Evolutionary conservation across 306 rosid species (phyloP), one percentile per base, ranked within the genome.

Genomic region (Fragaria nilgerrensis): DNA sequence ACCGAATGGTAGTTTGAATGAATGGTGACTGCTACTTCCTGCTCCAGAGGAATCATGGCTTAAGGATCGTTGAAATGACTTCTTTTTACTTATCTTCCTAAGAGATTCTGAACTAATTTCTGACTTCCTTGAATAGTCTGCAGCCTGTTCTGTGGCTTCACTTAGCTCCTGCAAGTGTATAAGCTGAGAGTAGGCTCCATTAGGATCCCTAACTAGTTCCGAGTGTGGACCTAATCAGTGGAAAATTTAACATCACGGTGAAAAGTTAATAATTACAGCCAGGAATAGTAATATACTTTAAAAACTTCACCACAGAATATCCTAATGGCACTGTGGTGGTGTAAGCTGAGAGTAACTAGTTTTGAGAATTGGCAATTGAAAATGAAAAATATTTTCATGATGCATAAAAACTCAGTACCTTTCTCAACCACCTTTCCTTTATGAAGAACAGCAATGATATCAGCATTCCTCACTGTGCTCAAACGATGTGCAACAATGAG

Each of bases 181-280:
- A 67, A 93, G 96, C 59, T 91, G 96, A 72, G 90, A 76, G 81
- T 89, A 93, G n/a, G 95, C 93, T 61, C 98, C 98, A 17, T 84
- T 87, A 9, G 94, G 93, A 82, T 90, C 88, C 82, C 74, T 68
- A 49, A 90, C 84, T 58, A 93, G 74, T 50, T 86, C 90, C 13
- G 87, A 64, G 81, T 93, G 96, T 4, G 91, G 84, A 55, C 98
- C 98, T 93, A 81, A 81, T 81, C 14, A 73, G 74, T 76, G 15
- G 56, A 37, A 43, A n/a, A 1, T 43, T 63, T n/a, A 63, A 49
- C 36, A 22, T 12, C 61, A 48, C 2, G 17, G 32, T 32, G 32
- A 27, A 14, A 13, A 61, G 41, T 37, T 37, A 37, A 5, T 20
- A 20, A 3, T 58, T 23, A 14, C 23, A 2, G 25, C 5, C 25